Base-by-base conservation (phyloP, 768 basidiomycete genomes). In the Multifurca ochricompacta region DNA sequence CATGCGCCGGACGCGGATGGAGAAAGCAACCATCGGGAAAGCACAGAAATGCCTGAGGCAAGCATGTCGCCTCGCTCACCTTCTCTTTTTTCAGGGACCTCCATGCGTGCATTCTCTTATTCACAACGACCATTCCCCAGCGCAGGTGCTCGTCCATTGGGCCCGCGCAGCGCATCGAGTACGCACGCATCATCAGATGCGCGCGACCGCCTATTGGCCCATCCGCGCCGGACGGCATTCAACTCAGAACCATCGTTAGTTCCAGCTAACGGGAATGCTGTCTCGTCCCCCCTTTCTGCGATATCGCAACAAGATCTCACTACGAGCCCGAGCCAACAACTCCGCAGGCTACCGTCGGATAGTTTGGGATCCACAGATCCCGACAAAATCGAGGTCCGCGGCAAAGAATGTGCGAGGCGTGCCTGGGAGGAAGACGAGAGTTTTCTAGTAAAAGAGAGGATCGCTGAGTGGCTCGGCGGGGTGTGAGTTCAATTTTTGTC, bases 391-490 rank as follows among this genome's bases (percentile, higher is more conserved):
- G 83, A 85, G 32, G 67, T 72, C 18, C 73, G 80, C 54, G 93
- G 82, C 2, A 81, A 80, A 63, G 83, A 83, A 47, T 69, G 90
- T 40, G 93, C 94, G 0, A 69, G 74, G 32, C 79, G 82, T 51
- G 94, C 89, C 68, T 91, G 89, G 79, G 77, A 80, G 30, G 91
- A 93, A 62, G 91, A 98, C 63, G 87, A 87, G 61, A 77, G 76
- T 14, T 94, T 93, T 66, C 67, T 94, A 62, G 74, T 81, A 13
- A 84, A 84, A 65, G 92, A 94, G 63, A 95, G 94, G 72, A 91
- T 97, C 62, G 93, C 95, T 1, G 92, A 96, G 68, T 99, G 91
- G 85, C 76, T 99, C 36, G 96, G 96, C 62, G 86, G 91, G 66
- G 72, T 79, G 93, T 97, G 62, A 73, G 94, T 85, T 7, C n/a